Evolutionary conservation across 1,139 yeast genomes (phyloP).

Genomic region (Lodderomyces pseudojiufengensis): DNA sequence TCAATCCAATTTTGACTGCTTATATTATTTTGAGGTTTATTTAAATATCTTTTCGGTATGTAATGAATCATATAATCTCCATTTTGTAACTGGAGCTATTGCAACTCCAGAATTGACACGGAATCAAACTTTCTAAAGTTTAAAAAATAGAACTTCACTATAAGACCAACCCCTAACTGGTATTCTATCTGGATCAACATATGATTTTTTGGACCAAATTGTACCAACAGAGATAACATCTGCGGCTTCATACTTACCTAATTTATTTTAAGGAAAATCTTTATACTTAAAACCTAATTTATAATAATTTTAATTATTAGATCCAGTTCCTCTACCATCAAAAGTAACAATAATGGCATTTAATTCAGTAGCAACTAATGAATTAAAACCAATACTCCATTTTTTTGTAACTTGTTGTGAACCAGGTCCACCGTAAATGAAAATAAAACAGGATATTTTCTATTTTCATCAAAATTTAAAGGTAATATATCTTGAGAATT

Average conservation of each 20-base stretch:
- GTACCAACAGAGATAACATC: slow-evolving; percentile 72
- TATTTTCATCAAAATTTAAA: slow-evolving; percentile 48
- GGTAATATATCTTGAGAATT: slow-evolving; percentile 66
- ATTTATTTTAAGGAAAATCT: slow-evolving; percentile 57
- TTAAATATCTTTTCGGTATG: slow-evolving; percentile 79
- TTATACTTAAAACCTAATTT: slow-evolving; percentile 47
- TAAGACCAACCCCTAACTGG: slow-evolving; percentile 87
- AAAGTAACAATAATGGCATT: slow-evolving; percentile 73
- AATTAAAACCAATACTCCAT: slow-evolving; percentile 55
- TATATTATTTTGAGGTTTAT: slow-evolving; percentile 62
- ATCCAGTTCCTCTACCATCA: slow-evolving; percentile 83
- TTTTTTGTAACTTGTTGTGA: slow-evolving; percentile 60
- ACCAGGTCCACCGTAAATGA: slow-evolving; percentile 80
- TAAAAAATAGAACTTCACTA: slow-evolving; percentile 74
- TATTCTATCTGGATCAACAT: slow-evolving; percentile 54
- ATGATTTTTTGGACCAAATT: slow-evolving; percentile 49
- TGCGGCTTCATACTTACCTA: slow-evolving; percentile 63
- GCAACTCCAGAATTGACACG: slow-evolving; percentile 72
- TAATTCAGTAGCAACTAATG: slow-evolving; percentile 65
- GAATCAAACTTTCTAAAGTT: slow-evolving; percentile 63
- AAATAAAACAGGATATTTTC: slow-evolving; percentile 66
- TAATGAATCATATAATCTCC: slow-evolving; percentile 71
- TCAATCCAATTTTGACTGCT: too few relatives aligned
- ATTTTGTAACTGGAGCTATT: slow-evolving; percentile 79
- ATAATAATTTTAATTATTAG: slow-evolving; percentile 39